phyloP scores from a whole-genome alignment of 345 rosid species.

The Luvunga scandens region DNA sequence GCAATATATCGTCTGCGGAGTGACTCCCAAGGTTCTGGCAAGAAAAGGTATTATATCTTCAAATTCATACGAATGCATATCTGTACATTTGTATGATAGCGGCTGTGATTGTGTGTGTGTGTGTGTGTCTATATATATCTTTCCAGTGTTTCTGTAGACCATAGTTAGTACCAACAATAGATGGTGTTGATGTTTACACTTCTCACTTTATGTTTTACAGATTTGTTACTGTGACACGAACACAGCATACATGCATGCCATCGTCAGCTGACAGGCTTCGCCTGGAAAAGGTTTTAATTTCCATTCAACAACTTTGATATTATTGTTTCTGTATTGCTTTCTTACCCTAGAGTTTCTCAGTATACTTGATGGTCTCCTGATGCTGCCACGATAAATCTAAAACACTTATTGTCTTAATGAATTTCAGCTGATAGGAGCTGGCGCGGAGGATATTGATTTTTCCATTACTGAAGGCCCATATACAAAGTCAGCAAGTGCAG shows the following conservation, averaged over 20 bases:
- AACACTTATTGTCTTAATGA: slow-evolving; percentile 5
- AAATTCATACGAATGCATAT: not conserved
- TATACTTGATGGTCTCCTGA: not conserved
- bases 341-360: not conserved
- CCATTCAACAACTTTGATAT: slow-evolving; percentile 2
- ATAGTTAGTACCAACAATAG: not conserved
- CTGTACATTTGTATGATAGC: not conserved
- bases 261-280: slow-evolving; percentile 71
- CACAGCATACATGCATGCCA: slow-evolving; percentile 82
- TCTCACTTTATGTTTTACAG: slow-evolving; percentile 32
- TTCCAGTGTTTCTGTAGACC: not conserved
- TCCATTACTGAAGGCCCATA: slow-evolving; percentile 41
- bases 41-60: slow-evolving; percentile 57
- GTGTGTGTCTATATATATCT: not conserved
- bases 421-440: slow-evolving; percentile 73
- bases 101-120: not conserved
- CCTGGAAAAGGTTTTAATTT: slow-evolving; percentile 56
- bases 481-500: slow-evolving; percentile 32
- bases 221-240: slow-evolving; percentile 65
- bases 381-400: not conserved
- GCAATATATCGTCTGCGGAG: slow-evolving; percentile 66
- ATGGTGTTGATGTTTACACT: slow-evolving; percentile 13
- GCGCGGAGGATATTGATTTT: slow-evolving; percentile 57
- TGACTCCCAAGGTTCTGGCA: slow-evolving; percentile 68
- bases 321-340: slow-evolving; percentile 5